Base-by-base conservation (phyloP, 192 early-diverging fungal species). In the Allomyces javanicus region DNA sequence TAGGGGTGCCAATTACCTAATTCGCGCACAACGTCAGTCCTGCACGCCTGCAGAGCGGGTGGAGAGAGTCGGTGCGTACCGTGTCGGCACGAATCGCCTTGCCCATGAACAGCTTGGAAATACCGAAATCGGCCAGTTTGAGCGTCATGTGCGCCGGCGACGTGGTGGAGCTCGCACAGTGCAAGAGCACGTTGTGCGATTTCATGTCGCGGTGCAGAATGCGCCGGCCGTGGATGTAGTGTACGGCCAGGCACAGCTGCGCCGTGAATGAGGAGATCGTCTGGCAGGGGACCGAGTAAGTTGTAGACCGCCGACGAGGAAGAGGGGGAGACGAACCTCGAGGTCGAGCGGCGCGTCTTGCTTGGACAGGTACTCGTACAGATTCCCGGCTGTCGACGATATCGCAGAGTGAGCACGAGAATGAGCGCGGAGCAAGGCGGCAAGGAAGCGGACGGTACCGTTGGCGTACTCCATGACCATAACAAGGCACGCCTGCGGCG, bases 161-260 rank as follows among this genome's bases (percentile, higher is more conserved):
- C 2, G 50, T 58, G 50, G 17, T 21, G 50, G 17, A 12, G 17
- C 50, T 58, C 3, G 50, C 17, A 12, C 21, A 21, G 17, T 58
- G 44, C 12, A 65, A 6, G 17, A 65, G 44, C 23, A 65, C 44
- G 22, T 65, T 65, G 23, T 65, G 26, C 23, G 65, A 26, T 22
- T 65, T 65, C 14, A 65, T 14, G 44, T 65, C 65, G n/a, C 65
- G 65, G 65, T 65, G 65, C 23, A 65, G 21, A 12, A 65, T 65
- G 12, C 21, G 21, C 33, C 27, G 65, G 65, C 21, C 26, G 44
- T 65, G 65, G 27, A 65, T 65, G 40, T 65, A 44, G 23, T 65
- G 65, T 4, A 65, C 27, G 21, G 65, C 65, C 6, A 65, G 40
- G 11, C 10, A 40, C 24, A 65, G 21, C 22, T 65, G 65, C 4